These are phyloP conservation scores for Madurella fahalii DNA, from an alignment of 2,329 filamentous ascomycete genomes.

Conservation along the genomic window DNA sequence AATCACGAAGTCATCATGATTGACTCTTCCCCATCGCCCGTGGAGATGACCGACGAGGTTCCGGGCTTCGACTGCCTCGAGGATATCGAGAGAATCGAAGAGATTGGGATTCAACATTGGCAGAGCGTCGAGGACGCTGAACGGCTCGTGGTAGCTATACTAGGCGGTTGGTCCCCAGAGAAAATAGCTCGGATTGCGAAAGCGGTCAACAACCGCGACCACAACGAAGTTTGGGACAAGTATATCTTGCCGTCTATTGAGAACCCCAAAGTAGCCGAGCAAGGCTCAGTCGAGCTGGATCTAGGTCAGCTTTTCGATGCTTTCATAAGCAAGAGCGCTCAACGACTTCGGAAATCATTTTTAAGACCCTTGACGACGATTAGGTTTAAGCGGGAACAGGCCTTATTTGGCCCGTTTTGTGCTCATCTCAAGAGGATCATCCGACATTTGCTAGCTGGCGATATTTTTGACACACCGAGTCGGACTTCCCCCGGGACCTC, in stretches of 20 bases:
- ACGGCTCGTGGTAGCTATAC: constrained; percentile 29
- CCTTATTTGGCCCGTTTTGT: constrained; percentile 21
- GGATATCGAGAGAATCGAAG: constrained; percentile 15
- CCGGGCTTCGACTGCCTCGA: constrained; percentile 14
- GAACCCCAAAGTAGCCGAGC: background rate
- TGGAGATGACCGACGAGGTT: background rate
- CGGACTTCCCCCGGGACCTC: constrained; percentile 3
- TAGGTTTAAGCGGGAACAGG: constrained; percentile 9
- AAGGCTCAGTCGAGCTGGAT: constrained; percentile 3
- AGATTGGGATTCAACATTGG: constrained; percentile 23
- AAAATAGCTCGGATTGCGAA: constrained; percentile 27
- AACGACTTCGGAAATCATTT: background rate
- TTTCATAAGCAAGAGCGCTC: constrained; percentile 17
- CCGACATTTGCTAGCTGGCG: constrained; percentile 13
- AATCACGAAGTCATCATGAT: constrained; percentile 15
- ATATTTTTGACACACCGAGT: constrained; percentile 1
- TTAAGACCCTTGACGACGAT: constrained; percentile 3
- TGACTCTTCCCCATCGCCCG: constrained; percentile 5
- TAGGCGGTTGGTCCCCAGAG: constrained; percentile 25
- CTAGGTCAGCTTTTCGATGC: constrained; percentile 25
- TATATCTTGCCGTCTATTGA: constrained; percentile 24
- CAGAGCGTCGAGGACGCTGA: constrained; percentile 20
- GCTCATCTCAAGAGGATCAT: constrained; percentile 20
- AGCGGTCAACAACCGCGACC: constrained; percentile 7
- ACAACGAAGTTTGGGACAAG: constrained; percentile 28